Conservation (phyloP, 306 rosid genomes). For the Ceratonia siliqua region DNA sequence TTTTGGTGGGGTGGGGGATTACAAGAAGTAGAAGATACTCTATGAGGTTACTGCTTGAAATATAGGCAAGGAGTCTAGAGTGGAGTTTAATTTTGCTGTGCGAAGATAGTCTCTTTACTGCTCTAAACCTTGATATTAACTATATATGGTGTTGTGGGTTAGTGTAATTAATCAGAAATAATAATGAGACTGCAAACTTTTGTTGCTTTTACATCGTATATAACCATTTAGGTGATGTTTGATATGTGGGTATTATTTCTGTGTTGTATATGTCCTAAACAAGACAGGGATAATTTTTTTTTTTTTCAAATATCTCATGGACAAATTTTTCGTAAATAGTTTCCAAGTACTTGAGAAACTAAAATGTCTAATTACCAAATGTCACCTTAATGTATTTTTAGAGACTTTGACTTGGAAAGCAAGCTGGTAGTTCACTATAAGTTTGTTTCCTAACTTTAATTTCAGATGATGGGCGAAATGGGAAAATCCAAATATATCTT, state of each 20-base stretch:
- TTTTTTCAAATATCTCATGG: too few species aligned
- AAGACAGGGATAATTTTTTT: too few species aligned
- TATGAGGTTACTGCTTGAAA: background rate
- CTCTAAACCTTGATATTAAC: background rate
- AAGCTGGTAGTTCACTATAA: background rate
- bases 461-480: constrained; percentile 42
- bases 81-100: background rate
- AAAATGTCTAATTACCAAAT: too few species aligned
- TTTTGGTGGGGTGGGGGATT: background rate
- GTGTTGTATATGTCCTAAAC: too few species aligned
- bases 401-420: background rate
- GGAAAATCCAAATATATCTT: constrained; percentile 36
- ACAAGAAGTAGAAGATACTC: background rate
- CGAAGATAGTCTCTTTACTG: background rate
- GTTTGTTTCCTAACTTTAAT: background rate
- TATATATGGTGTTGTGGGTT: constrained; percentile 1
- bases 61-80: constrained; percentile 8
- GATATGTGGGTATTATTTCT: too few species aligned
- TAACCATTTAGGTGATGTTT: too few species aligned
- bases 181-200: background rate
- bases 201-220: background rate
- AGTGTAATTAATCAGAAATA: constrained; percentile 15
- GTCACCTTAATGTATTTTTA: background rate
- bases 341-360: too few species aligned
- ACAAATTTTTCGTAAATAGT: too few species aligned